Conservation (phyloP, 805 yeast genomes). For the Teunomyces kruisii region DNA sequence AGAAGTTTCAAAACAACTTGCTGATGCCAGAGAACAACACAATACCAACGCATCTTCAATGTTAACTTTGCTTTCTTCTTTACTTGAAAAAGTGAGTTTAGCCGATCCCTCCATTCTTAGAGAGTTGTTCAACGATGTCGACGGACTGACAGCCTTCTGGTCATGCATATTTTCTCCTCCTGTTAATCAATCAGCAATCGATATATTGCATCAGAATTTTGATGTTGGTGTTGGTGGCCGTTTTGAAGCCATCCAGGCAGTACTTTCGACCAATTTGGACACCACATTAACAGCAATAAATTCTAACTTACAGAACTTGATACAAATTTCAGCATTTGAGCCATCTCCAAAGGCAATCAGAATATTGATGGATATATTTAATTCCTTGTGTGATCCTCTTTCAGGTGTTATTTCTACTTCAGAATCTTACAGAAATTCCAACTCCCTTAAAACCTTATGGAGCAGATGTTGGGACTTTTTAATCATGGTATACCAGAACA, state of each 20-base stretch:
- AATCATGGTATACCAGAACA: conserved; percentile 62
- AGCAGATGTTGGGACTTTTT: conserved; percentile 68
- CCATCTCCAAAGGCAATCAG: conserved; percentile 76
- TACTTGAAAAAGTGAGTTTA: conserved; percentile 34
- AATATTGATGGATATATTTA: conserved; percentile 70
- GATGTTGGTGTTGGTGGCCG: conserved; percentile 68
- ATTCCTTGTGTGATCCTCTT: conserved; percentile 64
- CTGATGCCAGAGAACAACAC: conserved; percentile 29
- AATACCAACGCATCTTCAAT: conserved; percentile 27
- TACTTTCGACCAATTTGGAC: conserved; percentile 46
- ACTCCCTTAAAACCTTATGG: conserved; percentile 57
- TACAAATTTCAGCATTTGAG: conserved; percentile 53
- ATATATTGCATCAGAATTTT: conserved; percentile 70
- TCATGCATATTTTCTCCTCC: conserved; percentile 68
- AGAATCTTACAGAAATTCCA: conserved; percentile 6
- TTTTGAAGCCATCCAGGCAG: conserved; percentile 64
- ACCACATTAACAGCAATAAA: conserved; percentile 51
- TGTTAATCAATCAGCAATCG: conserved; percentile 67
- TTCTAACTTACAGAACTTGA: conserved; percentile 44
- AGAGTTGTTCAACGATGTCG: conserved; percentile 20
- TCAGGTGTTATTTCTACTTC: conserved; percentile 48
- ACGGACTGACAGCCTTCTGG: conserved; percentile 66
- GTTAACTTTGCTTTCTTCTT: conserved; percentile 16
- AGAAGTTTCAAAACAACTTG: conserved; percentile 15
- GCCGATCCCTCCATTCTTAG: conserved; percentile 26